phyloP scores from a whole-genome alignment of 768 basidiomycete species.

The Amanita jacksonii region DNA sequence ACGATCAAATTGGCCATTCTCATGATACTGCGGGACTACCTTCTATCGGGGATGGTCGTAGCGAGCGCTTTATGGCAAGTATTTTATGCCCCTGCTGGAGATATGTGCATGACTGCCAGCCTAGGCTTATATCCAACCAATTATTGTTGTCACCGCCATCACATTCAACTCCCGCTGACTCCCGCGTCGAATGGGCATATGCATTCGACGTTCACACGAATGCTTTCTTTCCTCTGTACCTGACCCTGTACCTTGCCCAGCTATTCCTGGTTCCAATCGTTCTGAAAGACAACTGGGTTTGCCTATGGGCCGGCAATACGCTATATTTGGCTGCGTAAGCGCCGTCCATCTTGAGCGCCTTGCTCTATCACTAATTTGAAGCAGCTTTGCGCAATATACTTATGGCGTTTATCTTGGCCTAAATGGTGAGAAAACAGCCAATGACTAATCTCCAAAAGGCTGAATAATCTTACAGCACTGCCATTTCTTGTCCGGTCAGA shows the following conservation, averaged over 20 bases:
- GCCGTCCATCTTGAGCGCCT: background rate
- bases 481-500: constrained; percentile 90
- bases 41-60: constrained; percentile 64
- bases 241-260: constrained; percentile 84
- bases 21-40: constrained; percentile 87
- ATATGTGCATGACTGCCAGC: constrained; percentile 12
- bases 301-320: constrained; percentile 87
- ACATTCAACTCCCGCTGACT: constrained; percentile 60
- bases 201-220: constrained; percentile 97
- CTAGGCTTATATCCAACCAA: constrained; percentile 62
- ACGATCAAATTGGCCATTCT: constrained; percentile 57
- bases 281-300: constrained; percentile 85
- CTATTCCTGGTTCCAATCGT: constrained; percentile 80
- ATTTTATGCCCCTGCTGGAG: constrained; percentile 8
- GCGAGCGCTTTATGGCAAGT: constrained; percentile 72
- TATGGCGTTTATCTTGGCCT: constrained; percentile 88
- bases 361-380: constrained; percentile 7
- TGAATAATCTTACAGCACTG: constrained; percentile 65
- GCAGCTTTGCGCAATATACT: constrained; percentile 78
- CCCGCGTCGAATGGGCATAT: constrained; percentile 84
- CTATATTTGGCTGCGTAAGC: constrained; percentile 80
- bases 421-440: constrained; percentile 42
- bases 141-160: constrained; percentile 64
- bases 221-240: constrained; percentile 90
- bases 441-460: constrained; percentile 10